A percentile compares a stretch with the other conserved stretches of the same genome.
Evolutionary conservation across 2,329 filamentous ascomycete genomes (phyloP).

Genomic region (Arthrobotrys sinensis): DNA sequence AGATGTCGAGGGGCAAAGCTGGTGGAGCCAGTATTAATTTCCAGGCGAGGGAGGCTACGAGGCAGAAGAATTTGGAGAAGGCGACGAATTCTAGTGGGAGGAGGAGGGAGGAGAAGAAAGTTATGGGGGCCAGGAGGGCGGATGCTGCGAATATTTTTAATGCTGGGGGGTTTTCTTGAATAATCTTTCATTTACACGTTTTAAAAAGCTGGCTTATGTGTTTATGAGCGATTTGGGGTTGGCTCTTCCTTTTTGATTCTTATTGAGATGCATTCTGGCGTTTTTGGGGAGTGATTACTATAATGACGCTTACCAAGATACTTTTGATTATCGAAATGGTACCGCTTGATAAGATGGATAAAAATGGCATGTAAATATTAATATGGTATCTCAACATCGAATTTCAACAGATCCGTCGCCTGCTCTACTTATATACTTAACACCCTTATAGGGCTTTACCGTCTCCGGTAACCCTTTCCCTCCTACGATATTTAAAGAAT

Average conservation of each 20-base stretch:
- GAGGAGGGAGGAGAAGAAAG: slow-evolving; percentile 73
- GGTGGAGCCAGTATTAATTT: slow-evolving; percentile 53
- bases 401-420: slow-evolving; percentile 68
- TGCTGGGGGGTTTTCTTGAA: slow-evolving; percentile 55
- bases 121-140: slow-evolving; percentile 73
- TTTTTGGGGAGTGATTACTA: slow-evolving; percentile 22
- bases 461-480: slow-evolving; percentile 88
- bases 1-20: slow-evolving; percentile 58
- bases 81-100: slow-evolving; percentile 60
- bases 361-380: slow-evolving; percentile 27
- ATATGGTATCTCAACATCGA: slow-evolving; percentile 66
- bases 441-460: slow-evolving; percentile 95
- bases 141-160: slow-evolving; percentile 68
- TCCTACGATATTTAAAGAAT: slow-evolving; percentile 78
- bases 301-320: not conserved
- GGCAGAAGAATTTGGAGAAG: slow-evolving; percentile 62
- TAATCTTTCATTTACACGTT: not conserved
- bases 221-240: not conserved
- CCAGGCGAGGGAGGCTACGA: slow-evolving; percentile 48
- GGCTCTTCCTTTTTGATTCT: not conserved
- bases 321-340: not conserved
- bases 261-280: slow-evolving; percentile 25
- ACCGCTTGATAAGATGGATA: slow-evolving; percentile 4
- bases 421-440: slow-evolving; percentile 86
- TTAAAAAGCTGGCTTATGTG: not conserved